phyloP scores from a whole-genome alignment of 2,329 filamentous ascomycete genomes.

The Aspergillus calidoustus region DNA sequence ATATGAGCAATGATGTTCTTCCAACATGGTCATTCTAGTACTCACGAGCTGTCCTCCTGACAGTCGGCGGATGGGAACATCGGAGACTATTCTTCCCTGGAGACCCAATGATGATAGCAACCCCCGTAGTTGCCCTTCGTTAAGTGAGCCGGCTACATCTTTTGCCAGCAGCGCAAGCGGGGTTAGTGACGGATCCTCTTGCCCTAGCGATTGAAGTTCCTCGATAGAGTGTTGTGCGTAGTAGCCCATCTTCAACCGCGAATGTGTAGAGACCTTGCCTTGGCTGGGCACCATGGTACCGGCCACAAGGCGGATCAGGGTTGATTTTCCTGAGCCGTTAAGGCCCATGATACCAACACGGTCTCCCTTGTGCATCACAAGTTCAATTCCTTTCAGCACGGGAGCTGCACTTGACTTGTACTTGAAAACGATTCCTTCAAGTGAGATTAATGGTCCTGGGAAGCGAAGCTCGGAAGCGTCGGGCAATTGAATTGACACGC shows the following conservation, averaged over 20 bases:
- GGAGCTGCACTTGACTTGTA: slow-evolving; percentile 57
- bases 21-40: slow-evolving; percentile 14
- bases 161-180: slow-evolving; percentile 66
- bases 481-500: slow-evolving; percentile 63
- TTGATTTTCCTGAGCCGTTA: slow-evolving; percentile 83
- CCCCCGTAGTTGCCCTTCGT: slow-evolving; percentile 70
- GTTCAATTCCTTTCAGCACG: slow-evolving; percentile 65
- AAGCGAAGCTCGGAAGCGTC: slow-evolving; percentile 73
- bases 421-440: slow-evolving; percentile 70
- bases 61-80: slow-evolving; percentile 72
- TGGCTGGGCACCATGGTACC: slow-evolving; percentile 61
- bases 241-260: slow-evolving; percentile 72
- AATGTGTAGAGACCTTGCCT: slow-evolving; percentile 68
- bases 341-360: slow-evolving; percentile 76
- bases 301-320: slow-evolving; percentile 73
- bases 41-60: slow-evolving; percentile 79
- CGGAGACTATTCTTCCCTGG: slow-evolving; percentile 70
- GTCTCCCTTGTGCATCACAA: slow-evolving; percentile 74
- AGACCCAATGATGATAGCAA: slow-evolving; percentile 72
- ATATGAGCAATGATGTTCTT: not conserved
- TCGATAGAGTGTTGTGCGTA: slow-evolving; percentile 83
- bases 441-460: slow-evolving; percentile 71
- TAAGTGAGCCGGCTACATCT: slow-evolving; percentile 57
- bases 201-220: slow-evolving; percentile 62
- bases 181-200: slow-evolving; percentile 60